A percentile compares a stretch with the other conserved stretches of the same genome.
phyloP scores from a whole-genome alignment of 2,329 filamentous ascomycete genomes.

The Epichloe sp. region DNA sequence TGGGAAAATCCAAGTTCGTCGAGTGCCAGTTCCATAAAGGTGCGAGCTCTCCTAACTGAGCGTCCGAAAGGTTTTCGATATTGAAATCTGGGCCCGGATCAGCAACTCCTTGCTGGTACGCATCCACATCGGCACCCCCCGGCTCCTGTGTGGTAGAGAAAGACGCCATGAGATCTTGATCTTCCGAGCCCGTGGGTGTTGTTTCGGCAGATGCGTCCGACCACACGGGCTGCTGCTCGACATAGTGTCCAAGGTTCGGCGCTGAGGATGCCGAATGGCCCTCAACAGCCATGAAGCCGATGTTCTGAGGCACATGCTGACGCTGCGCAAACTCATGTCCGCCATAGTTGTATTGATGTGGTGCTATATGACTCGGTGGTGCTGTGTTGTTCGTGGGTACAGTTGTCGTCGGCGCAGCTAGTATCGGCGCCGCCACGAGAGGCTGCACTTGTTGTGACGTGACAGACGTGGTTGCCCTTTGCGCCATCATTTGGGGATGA shows the following conservation, averaged over 20 bases:
- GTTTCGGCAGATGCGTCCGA: conserved; percentile 1
- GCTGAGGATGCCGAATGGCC: neutral
- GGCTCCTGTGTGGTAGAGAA: neutral
- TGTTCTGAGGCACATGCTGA: neutral
- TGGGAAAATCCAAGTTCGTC: conserved; percentile 9
- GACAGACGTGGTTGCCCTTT: neutral
- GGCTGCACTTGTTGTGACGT: neutral
- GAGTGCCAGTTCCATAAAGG: conserved; percentile 14
- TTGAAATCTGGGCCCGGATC: conserved; percentile 7
- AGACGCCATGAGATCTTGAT: neutral
- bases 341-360: neutral
- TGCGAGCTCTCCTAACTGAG: conserved; percentile 11
- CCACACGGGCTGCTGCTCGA: neutral
- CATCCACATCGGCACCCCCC: neutral
- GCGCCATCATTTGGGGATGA: neutral
- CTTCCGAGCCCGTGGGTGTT: neutral
- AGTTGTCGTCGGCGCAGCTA: neutral
- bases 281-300: neutral
- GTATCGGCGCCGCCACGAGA: neutral
- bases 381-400: neutral
- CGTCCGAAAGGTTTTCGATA: conserved; percentile 11
- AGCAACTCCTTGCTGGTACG: neutral
- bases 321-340: neutral
- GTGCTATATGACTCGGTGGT: neutral
- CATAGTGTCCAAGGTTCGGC: neutral